phyloP scores from a whole-genome alignment of 768 basidiomycete genomes.

The Chalciporus piperatus region DNA sequence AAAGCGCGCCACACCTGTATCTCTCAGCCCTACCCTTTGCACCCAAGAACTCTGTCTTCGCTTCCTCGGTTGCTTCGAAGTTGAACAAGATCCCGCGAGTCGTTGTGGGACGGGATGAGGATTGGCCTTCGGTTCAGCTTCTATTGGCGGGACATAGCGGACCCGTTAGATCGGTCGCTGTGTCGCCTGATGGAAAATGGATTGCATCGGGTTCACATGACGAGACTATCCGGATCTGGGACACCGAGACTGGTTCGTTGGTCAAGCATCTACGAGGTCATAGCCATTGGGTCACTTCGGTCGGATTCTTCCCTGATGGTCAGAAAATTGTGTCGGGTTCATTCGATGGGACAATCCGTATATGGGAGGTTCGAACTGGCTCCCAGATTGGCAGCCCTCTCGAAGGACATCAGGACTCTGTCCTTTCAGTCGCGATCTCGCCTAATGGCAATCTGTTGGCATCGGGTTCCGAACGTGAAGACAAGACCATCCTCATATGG shows the following conservation, averaged over 20 bases:
- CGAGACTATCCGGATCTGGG: too few relatives aligned
- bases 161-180: background rate
- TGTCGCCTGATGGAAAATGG: slow-evolving; percentile 1
- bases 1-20: too few relatives aligned
- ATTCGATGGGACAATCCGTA: slow-evolving; percentile 3
- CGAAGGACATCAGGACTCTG: slow-evolving; percentile 1
- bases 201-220: background rate
- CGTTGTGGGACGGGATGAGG: background rate
- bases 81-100: background rate
- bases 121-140: background rate
- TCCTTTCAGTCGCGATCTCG: slow-evolving; percentile 9
- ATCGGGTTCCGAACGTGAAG: slow-evolving; percentile 13
- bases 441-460: slow-evolving; percentile 7
- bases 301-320: background rate
- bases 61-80: too few relatives aligned
- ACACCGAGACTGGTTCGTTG: background rate
- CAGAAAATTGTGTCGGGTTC: background rate
- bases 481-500: slow-evolving; percentile 11
- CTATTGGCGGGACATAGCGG: background rate
- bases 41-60: too few relatives aligned
- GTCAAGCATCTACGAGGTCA: background rate
- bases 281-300: background rate
- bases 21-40: too few relatives aligned
- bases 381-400: background rate
- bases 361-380: slow-evolving; percentile 10